Evolutionary conservation across 306 rosid species (phyloP).

Genomic region (Fragaria iinumae): DNA sequence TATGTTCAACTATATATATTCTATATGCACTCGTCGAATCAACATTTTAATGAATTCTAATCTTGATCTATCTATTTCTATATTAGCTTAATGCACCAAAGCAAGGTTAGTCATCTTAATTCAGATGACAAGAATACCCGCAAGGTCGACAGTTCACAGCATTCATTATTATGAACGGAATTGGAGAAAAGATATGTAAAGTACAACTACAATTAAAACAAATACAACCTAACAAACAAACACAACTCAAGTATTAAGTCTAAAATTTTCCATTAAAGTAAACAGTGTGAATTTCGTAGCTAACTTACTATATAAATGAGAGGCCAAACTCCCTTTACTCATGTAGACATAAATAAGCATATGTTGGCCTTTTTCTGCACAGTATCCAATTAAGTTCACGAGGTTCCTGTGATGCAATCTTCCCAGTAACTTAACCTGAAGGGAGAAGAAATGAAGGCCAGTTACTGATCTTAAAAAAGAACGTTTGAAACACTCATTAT

Average conservation of each 20-base stretch:
- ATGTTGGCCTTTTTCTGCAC: conserved; percentile 89
- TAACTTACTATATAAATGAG: conserved; percentile 87
- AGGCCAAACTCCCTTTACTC: conserved; percentile 92
- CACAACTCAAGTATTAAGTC: neutral
- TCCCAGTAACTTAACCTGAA: conserved; percentile 89
- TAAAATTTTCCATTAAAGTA: neutral
- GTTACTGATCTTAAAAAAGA: neutral
- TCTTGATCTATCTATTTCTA: neutral
- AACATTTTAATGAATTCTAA: neutral
- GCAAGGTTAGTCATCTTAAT: neutral
- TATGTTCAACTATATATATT: neutral
- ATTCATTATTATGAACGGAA: neutral
- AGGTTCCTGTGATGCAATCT: conserved; percentile 96
- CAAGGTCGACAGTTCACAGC: neutral
- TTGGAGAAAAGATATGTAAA: neutral
- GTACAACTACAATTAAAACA: neutral
- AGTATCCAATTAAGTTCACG: conserved; percentile 87
- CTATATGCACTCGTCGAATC: neutral
- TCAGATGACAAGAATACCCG: neutral
- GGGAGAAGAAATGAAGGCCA: conserved; percentile 15
- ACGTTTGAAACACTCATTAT: neutral
- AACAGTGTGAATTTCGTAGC: conserved; percentile 16
- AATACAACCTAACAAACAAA: neutral
- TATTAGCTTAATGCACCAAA: neutral
- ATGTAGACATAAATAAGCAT: conserved; percentile 91